A percentile compares a stretch with the other conserved stretches of the same genome.
phyloP scores from a whole-genome alignment of 2,329 filamentous ascomycete genomes.

The Albifimbria verrucaria region DNA sequence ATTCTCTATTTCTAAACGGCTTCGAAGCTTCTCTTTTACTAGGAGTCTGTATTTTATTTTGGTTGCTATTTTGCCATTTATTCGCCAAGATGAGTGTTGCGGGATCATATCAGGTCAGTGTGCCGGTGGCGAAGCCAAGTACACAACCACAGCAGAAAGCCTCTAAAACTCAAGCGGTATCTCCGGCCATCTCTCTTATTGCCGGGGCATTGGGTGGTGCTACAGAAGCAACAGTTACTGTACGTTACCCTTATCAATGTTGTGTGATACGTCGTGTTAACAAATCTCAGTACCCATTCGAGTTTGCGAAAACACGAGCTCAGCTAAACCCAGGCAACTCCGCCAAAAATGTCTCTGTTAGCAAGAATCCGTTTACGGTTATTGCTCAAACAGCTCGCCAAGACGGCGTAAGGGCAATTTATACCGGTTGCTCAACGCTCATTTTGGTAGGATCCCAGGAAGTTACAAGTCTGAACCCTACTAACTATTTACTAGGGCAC shows the following conservation, averaged over 20 bases:
- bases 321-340: too few relatives aligned
- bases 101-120: background rate
- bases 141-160: background rate
- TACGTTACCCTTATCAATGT: conserved; percentile 16
- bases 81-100: background rate
- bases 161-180: conserved; percentile 14
- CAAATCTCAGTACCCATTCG: conserved; percentile 54
- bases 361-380: conserved; percentile 56
- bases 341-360: too few relatives aligned
- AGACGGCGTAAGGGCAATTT: conserved; percentile 57
- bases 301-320: conserved; percentile 64
- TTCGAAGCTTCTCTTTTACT: background rate
- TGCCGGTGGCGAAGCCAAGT: background rate
- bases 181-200: conserved; percentile 42
- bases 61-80: background rate
- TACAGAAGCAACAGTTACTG: conserved; percentile 49
- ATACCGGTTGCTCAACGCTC: conserved; percentile 60
- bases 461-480: too few relatives aligned
- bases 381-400: conserved; percentile 50
- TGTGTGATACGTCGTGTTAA: background rate
- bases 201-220: conserved; percentile 50
- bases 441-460: conserved; percentile 34
- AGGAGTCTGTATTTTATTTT: background rate
- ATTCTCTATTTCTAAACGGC: too few relatives aligned
- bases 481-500: conserved; percentile 37